phyloP scores from a whole-genome alignment of 139 green algal species.

The Chlamydomonas incerta region DNA sequence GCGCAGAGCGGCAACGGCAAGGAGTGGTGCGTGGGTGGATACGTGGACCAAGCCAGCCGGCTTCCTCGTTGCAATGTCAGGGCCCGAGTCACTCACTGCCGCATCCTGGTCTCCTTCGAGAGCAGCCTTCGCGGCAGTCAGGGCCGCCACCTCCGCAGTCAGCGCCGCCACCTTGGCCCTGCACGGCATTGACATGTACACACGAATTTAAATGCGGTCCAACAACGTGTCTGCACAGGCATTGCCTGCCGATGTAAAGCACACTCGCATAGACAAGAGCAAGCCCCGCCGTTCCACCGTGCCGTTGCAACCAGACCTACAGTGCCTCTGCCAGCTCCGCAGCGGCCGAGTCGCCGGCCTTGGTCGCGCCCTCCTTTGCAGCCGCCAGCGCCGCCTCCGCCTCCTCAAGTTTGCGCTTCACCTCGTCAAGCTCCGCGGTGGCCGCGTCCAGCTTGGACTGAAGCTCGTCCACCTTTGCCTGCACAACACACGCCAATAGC shows the following conservation, averaged over 20 bases:
- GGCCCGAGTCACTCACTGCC: no score
- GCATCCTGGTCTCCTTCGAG: background rate
- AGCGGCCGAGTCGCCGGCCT: slow-evolving; percentile 1
- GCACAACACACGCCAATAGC: background rate
- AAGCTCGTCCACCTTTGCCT: background rate
- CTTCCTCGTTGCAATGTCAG: no score
- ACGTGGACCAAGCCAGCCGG: no score
- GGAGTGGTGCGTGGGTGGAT: no score
- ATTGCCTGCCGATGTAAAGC: no score
- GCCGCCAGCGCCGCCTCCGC: background rate
- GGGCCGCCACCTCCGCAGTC: background rate
- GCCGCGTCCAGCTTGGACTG: background rate
- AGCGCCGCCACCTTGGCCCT: background rate
- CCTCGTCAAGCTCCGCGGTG: background rate
- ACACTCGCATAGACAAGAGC: no score
- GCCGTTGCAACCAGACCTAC: background rate
- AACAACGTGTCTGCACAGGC: no score
- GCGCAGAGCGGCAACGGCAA: no score
- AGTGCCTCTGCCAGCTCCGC: slow-evolving; percentile 9
- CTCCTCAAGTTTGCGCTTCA: slow-evolving; percentile 32
- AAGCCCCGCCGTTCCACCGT: no score
- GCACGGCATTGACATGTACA: no score
- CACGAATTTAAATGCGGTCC: no score
- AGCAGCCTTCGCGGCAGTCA: background rate
- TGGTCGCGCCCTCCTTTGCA: background rate